Conservation (phyloP, 169 alveolate species). For the Theileria annulata region DNA sequence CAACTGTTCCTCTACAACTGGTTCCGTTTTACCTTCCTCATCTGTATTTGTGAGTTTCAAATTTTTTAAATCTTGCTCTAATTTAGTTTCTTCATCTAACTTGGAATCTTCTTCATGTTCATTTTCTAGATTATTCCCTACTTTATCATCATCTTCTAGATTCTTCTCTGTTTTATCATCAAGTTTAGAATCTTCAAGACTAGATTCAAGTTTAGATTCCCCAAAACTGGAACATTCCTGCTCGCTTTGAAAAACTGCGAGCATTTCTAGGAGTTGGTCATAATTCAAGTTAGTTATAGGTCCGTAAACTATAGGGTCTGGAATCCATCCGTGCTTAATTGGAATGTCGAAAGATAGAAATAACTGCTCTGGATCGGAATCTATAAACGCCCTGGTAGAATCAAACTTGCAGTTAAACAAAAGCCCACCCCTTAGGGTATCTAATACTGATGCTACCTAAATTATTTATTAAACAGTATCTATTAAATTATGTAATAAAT, state of each 20-base stretch:
- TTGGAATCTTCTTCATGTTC: not conserved
- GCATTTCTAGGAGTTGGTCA: slow-evolving; percentile 30
- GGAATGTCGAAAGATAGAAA: slow-evolving; percentile 17
- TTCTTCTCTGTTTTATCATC: not conserved
- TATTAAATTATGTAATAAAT: too few species aligned
- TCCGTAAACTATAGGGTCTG: slow-evolving; percentile 31
- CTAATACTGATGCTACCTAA: slow-evolving; percentile 32
- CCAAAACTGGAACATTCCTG: not conserved
- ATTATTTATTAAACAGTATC: not conserved
- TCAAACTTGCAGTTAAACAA: slow-evolving; percentile 18
- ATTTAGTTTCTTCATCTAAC: not conserved
- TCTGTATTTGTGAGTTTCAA: not conserved
- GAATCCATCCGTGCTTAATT: slow-evolving; percentile 58
- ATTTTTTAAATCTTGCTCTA: not conserved
- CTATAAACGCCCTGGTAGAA: slow-evolving; percentile 16
- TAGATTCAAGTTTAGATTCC: not conserved
- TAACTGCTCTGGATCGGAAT: slow-evolving; percentile 30
- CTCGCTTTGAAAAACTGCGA: slow-evolving; percentile 18
- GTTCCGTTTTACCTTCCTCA: not conserved
- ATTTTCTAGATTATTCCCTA: not conserved
- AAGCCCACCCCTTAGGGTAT: slow-evolving; percentile 14
- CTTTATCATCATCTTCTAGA: not conserved
- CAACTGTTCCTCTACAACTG: not conserved
- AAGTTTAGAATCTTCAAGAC: not conserved
- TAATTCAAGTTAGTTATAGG: slow-evolving; percentile 22